Evolutionary conservation across 768 basidiomycete species (phyloP), one percentile per base, ranked within the genome.

Genomic region (Psilocybe tampanensis): DNA sequence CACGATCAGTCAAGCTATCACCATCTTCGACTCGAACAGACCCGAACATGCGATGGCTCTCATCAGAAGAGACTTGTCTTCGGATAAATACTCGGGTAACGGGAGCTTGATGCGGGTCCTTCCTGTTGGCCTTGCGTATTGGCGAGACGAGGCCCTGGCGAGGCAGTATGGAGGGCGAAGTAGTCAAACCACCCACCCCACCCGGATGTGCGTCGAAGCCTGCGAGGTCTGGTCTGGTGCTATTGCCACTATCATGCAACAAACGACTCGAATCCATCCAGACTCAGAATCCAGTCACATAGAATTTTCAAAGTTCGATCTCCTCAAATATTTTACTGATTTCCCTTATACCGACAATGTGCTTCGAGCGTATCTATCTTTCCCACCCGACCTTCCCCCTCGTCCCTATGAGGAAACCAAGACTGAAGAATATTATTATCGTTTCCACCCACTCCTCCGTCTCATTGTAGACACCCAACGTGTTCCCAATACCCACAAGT

Each of bases 101-200:
- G 79, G 76, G 11, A 78, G 76, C 51, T 64, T 82, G 36, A 76
- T 80, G 76, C 75, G 80, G n/a, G 65, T 81, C 34, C 55, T 79
- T 5, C 78, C 80, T 6, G 64, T 81, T 1, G 76, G 73, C 1
- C 66, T 82, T 21, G 71, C 74, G 21, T 80, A 78, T 58, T 78
- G 75, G 75, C 64, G 69, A 24, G 68, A 75, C 52, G 70, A 72
- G 13, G 55, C 52, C 7, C 57, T 64, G 29, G 74, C 75, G 8
- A 66, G 59, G 47, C 54, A 54, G 15, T 75, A 70, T 44, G 77
- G 73, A 2, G 63, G 71, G 44, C 68, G 74, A 49, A 79, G 76
- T 62, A 80, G 78, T 60, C 62, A 63, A 44, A 71, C 74, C 2
- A 80, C 79, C 5, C 79, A 81, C 61, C 76, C 78, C 8, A 76